Evolutionary conservation across 352 stramenopile genomes (phyloP), one percentile per base, ranked within the genome.

Genomic region (Pythium scleroteichum): DNA sequence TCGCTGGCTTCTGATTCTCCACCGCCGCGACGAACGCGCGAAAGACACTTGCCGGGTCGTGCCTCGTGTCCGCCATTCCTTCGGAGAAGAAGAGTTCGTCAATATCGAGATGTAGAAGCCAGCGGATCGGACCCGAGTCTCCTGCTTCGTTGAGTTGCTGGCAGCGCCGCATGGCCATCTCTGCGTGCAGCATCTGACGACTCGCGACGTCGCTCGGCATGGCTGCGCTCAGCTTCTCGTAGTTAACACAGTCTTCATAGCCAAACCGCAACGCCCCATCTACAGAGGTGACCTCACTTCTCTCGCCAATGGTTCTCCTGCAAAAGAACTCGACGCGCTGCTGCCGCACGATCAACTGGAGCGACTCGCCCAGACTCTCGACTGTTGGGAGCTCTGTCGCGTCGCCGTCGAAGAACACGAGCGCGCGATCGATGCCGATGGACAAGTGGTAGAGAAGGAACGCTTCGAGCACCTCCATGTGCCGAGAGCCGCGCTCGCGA

Each of bases 371-470:
- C 3, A 77, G 59, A 17, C 23, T 55, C 1, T 48, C 35, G 7
- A 55, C 13, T 2, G 38, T 27, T 22, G 62, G 56, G 41, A 76
- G 67, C 24, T 67, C 38, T 39, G 45, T 33, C 23, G 49, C 41
- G 41, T 64, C 54, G 38, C 60, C 73, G 26, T 81, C 73, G 13
- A 81, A 66, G 42, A 78, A 76, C 20, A 81, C 59, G n/a, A 67
- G 57, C 44, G 76, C 67, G 45, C 64, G 69, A 50, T 69, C 58
- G 7, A 81, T 38, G 16, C 73, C 73, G 19, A 78, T 70, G 14
- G 41, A 20, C 13, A 69, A 48, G 38, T 81, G 73, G 48, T 81
- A 78, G 24, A 81, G 40, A 26, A 81, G 29, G 39, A 81, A 81
- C 14, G 64, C 50, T 23, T 54, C 72, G 32, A 81, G 57, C 32